A percentile compares a stretch with the other conserved stretches of the same genome.
Evolutionary conservation across 163 green algal species (phyloP).

Genomic region (Chlamydomonas reinhardtii): DNA sequence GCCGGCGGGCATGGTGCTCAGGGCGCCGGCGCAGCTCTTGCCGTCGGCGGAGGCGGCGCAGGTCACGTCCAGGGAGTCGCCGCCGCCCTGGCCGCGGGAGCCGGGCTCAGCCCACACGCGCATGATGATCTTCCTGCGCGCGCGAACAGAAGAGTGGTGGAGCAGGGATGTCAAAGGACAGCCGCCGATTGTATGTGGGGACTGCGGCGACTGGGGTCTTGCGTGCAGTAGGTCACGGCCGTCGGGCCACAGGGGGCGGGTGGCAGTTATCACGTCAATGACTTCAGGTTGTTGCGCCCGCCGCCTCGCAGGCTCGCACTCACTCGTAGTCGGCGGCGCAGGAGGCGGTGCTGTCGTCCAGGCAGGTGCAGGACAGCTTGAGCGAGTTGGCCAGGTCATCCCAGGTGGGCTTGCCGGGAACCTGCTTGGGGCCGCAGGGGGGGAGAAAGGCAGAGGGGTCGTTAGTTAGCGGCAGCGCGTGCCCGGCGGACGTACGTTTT

Average conservation of each 20-base stretch:
- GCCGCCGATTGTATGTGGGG: too few relatives aligned
- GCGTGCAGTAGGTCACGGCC: too few relatives aligned
- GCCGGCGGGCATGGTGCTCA: slow-evolving; percentile 2
- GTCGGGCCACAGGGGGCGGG: too few relatives aligned
- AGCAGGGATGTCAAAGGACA: too few relatives aligned
- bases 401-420: background rate
- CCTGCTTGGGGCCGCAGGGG: background rate
- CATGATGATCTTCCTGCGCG: background rate
- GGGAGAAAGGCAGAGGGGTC: background rate
- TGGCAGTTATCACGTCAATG: too few relatives aligned
- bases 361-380: slow-evolving; percentile 1
- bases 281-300: too few relatives aligned
- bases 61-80: background rate
- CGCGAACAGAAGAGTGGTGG: too few relatives aligned
- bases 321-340: background rate
- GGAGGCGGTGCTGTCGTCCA: too few relatives aligned
- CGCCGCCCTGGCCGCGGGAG: slow-evolving; percentile 12
- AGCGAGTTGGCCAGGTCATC: slow-evolving; percentile 8
- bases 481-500: too few relatives aligned
- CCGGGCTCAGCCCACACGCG: slow-evolving; percentile 21
- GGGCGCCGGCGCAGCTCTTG: background rate
- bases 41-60: background rate
- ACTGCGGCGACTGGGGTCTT: too few relatives aligned
- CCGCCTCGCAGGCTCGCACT: too few relatives aligned
- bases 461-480: background rate